Percentiles rank a stretch among this genome's conserved stretches.
These are phyloP conservation scores for Clarireedia homoeocarpa DNA, from an alignment of 2,329 filamentous ascomycete species.

Conservation along the genomic window DNA sequence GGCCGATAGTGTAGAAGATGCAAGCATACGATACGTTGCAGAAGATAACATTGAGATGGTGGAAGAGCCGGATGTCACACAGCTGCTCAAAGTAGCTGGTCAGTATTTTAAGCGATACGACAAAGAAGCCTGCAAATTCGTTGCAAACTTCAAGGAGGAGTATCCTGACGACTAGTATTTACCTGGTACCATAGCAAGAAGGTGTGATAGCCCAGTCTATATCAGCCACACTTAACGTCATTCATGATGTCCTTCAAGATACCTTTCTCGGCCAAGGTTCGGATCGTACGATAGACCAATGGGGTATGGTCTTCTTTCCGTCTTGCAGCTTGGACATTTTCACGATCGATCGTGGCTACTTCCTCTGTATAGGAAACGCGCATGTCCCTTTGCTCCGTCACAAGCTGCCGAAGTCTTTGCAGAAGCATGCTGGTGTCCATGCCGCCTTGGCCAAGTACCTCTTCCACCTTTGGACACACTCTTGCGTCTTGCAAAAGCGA, in stretches of 20 bases:
- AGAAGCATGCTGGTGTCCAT: constrained; percentile 25
- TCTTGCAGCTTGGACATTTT: constrained; percentile 44
- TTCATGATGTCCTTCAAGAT: constrained; percentile 41
- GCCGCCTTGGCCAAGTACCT: constrained; percentile 11
- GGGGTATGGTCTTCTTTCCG: constrained; percentile 62
- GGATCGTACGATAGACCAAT: constrained; percentile 61
- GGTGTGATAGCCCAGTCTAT: neutral
- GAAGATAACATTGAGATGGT: constrained; percentile 74
- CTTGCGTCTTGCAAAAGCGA: constrained; percentile 13
- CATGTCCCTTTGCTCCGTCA: constrained; percentile 35
- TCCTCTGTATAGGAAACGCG: constrained; percentile 43
- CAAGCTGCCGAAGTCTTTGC: constrained; percentile 34
- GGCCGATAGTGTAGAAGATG: constrained; percentile 52
- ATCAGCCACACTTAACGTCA: constrained; percentile 5
- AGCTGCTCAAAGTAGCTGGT: constrained; percentile 64
- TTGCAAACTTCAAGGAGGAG: constrained; percentile 75
- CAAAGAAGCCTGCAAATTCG: constrained; percentile 53
- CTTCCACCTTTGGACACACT: neutral
- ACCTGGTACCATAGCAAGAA: neutral
- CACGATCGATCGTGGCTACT: constrained; percentile 36
- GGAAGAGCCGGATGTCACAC: constrained; percentile 41
- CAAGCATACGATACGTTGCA: constrained; percentile 64
- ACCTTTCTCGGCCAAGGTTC: constrained; percentile 59
- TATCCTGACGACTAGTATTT: constrained; percentile 69
- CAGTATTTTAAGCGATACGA: constrained; percentile 89